phyloP scores from a whole-genome alignment of 257 asterid species.

The Plantago elongata region DNA sequence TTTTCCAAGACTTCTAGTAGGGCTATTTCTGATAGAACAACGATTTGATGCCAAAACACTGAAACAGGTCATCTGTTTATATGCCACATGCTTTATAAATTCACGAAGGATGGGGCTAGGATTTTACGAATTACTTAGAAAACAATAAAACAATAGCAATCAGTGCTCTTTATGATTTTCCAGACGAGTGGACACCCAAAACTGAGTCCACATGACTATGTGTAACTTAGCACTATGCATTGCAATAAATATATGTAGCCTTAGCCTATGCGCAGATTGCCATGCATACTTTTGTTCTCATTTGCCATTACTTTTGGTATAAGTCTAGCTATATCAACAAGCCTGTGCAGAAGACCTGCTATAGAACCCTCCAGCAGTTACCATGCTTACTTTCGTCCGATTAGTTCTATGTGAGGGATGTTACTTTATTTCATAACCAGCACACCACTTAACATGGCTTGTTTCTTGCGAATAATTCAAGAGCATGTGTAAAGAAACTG shows the following conservation, averaged over 20 bases:
- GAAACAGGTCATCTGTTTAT: conserved; percentile 3
- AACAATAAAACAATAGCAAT: neutral
- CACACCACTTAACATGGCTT: conserved; percentile 18
- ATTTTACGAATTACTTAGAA: neutral
- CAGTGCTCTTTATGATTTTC: neutral
- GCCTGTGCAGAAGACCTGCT: neutral
- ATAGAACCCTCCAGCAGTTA: neutral
- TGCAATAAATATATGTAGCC: too few relatives aligned
- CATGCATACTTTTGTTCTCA: too few relatives aligned
- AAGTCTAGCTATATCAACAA: neutral
- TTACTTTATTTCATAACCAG: neutral
- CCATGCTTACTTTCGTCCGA: neutral
- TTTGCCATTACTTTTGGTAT: too few relatives aligned
- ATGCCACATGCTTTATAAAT: conserved; percentile 3
- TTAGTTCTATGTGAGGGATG: neutral
- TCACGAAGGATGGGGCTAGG: neutral
- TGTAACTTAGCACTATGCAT: neutral
- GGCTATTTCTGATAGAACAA: conserved; percentile 16
- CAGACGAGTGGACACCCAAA: too few relatives aligned
- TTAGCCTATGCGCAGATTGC: too few relatives aligned
- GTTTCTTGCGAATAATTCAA: conserved; percentile 25
- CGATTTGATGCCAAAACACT: conserved; percentile 16
- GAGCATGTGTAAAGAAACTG: conserved; percentile 31
- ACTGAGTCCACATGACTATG: conserved; percentile 3
- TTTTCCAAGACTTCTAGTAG: neutral